These are phyloP conservation scores for Aspergillus puulaauensis DNA, from an alignment of 2,329 filamentous ascomycete genomes.

Conservation along the genomic window DNA sequence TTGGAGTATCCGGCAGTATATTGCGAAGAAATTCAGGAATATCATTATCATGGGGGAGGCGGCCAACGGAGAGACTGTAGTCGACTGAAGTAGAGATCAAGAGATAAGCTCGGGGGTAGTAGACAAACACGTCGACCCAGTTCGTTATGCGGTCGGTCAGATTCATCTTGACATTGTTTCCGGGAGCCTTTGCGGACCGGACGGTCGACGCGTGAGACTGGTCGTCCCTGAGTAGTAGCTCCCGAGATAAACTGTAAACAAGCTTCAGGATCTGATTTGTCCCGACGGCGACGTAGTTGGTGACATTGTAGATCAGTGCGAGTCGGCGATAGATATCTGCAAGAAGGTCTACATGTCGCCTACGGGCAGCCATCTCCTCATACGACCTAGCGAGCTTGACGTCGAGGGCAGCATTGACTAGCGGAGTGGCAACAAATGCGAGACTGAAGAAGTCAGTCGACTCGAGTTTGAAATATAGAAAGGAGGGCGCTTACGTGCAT, in stretches of 20 bases:
- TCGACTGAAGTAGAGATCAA: conserved; percentile 7
- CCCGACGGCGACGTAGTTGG: conserved; percentile 4
- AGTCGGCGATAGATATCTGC: conserved; percentile 6
- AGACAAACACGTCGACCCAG: conserved; percentile 5
- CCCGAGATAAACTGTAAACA: neutral
- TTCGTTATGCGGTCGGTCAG: neutral
- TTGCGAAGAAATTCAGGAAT: conserved; percentile 1
- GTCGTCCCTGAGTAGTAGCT: neutral
- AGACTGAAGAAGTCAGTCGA: neutral
- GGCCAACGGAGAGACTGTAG: conserved; percentile 5
- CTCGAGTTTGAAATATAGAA: neutral
- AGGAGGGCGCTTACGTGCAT: neutral
- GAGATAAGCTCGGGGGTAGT: conserved; percentile 5
- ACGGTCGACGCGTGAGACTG: neutral
- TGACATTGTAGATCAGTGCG: conserved; percentile 5
- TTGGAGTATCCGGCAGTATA: neutral
- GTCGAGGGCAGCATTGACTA: conserved; percentile 6
- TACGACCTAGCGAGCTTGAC: conserved; percentile 2
- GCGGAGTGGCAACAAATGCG: conserved; percentile 3
- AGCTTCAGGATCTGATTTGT: conserved; percentile 11
- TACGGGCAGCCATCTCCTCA: neutral
- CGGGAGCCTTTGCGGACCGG: neutral
- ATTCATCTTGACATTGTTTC: neutral
- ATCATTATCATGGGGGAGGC: conserved; percentile 4
- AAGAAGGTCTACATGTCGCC: neutral